Evolutionary conservation across 164 flowering plant genomes (phyloP).

Genomic region (Tetrastigma voinierianum): DNA sequence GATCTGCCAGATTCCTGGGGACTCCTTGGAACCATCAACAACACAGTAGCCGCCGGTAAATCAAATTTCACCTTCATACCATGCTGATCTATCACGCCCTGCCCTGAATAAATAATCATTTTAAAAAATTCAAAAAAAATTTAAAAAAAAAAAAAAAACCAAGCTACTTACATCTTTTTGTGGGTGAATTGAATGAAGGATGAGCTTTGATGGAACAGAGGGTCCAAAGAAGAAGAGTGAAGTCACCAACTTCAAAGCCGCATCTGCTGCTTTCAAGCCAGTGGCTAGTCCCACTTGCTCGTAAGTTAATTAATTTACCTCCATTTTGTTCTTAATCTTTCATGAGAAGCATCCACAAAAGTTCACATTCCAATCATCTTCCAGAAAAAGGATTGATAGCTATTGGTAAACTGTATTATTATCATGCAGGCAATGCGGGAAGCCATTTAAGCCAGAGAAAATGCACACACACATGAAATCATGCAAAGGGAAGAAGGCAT

Average conservation of each 20-base stretch:
- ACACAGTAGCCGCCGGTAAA: constrained; percentile 27
- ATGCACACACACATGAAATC: constrained; percentile 74
- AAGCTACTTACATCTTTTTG: too few relatives aligned
- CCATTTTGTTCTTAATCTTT: not conserved
- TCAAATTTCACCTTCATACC: too few relatives aligned
- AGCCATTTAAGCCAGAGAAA: constrained; percentile 72
- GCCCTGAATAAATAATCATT: too few relatives aligned
- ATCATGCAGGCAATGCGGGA: constrained; percentile 72
- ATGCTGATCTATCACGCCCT: not conserved
- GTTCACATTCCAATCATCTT: not conserved
- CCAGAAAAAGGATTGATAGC: too few relatives aligned
- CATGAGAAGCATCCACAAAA: not conserved
- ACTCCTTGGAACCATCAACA: constrained; percentile 27
- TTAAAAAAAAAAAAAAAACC: too few relatives aligned
- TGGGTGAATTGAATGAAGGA: constrained; percentile 19
- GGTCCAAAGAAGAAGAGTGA: constrained; percentile 24
- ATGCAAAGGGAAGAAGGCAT: constrained; percentile 60
- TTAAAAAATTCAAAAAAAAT: too few relatives aligned
- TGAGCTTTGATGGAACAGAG: constrained; percentile 28
- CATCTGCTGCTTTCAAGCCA: constrained; percentile 35
- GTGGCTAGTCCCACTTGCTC: constrained; percentile 51
- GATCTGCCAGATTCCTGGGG: constrained; percentile 31
- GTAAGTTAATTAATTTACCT: constrained; percentile 35
- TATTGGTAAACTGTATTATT: too few relatives aligned
- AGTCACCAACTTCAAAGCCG: constrained; percentile 17